These are phyloP conservation scores for Cenchrus purpureus DNA, from an alignment of 176 grass and related monocot species.

Conservation along the genomic window DNA sequence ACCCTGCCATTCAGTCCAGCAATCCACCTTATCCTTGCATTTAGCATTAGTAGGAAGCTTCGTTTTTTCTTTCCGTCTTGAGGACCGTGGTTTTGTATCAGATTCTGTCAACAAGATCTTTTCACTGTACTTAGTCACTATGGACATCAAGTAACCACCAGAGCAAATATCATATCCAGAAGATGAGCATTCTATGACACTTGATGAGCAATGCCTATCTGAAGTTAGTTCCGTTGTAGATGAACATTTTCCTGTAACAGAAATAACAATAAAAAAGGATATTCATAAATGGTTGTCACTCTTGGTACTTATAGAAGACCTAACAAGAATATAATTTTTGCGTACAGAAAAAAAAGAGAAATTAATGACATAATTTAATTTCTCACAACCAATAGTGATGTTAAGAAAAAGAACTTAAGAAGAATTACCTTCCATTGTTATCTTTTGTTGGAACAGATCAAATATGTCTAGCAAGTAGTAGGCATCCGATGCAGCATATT, in stretches of 20 bases:
- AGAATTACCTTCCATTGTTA: constrained; percentile 60
- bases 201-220: constrained; percentile 30
- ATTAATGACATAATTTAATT: constrained; percentile 19
- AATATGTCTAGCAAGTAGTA: constrained; percentile 94
- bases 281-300: not conserved
- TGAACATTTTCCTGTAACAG: constrained; percentile 39
- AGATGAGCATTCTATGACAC: constrained; percentile 21
- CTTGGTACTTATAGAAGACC: not conserved
- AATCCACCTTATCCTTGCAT: constrained; percentile 53
- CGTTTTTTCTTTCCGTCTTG: constrained; percentile 68
- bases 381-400: not conserved
- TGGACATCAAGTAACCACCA: constrained; percentile 42
- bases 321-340: not conserved
- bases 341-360: not conserved
- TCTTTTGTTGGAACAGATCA: constrained; percentile 61
- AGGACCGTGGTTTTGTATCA: constrained; percentile 57
- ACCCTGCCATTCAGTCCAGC: constrained; percentile 73
- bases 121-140: constrained; percentile 55
- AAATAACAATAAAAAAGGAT: constrained; percentile 24
- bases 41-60: constrained; percentile 43
- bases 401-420: constrained; percentile 19
- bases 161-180: constrained; percentile 34
- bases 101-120: constrained; percentile 74
- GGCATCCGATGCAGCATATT: constrained; percentile 96
- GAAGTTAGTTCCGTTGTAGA: constrained; percentile 10